Conservation (phyloP, 1,284 basidiomycete genomes). For the Mycena sp. region DNA sequence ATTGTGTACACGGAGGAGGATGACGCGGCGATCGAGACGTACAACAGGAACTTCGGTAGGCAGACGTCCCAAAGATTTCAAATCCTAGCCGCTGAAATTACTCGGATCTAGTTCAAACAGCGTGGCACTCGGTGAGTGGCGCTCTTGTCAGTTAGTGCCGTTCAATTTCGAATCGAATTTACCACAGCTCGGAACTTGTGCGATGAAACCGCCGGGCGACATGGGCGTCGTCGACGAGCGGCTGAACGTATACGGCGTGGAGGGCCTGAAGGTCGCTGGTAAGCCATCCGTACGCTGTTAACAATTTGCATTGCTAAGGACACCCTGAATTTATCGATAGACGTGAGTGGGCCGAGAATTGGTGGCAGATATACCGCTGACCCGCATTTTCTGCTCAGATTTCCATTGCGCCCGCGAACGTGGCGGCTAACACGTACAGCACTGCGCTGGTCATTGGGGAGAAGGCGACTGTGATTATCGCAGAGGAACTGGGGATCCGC, state of each 20-base stretch:
- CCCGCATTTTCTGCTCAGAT: neutral
- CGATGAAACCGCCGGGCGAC: conserved; percentile 66
- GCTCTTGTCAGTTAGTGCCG: neutral
- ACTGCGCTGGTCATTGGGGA: conserved; percentile 33
- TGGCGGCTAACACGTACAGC: conserved; percentile 35
- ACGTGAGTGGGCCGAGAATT: neutral
- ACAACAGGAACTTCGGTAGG: conserved; percentile 43
- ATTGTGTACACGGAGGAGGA: conserved; percentile 65
- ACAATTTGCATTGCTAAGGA: too few relatives aligned
- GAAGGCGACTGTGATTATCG: conserved; percentile 39
- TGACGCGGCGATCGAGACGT: conserved; percentile 59
- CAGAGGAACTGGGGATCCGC: conserved; percentile 34
- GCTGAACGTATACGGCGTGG: conserved; percentile 71
- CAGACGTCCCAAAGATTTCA: too few relatives aligned
- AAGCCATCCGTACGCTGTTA: too few relatives aligned
- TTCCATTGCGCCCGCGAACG: conserved; percentile 42
- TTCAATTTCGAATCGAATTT: neutral
- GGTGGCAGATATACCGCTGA: neutral
- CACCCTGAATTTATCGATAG: neutral
- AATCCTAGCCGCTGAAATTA: conserved; percentile 4
- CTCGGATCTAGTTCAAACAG: conserved; percentile 47
- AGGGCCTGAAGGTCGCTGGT: conserved; percentile 63
- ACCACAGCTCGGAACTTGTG: conserved; percentile 66
- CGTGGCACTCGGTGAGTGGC: conserved; percentile 63
- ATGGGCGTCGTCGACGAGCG: conserved; percentile 71